Conservation (phyloP, 1,139 yeast genomes). For the Hemisphaericaspora subhashii region DNA sequence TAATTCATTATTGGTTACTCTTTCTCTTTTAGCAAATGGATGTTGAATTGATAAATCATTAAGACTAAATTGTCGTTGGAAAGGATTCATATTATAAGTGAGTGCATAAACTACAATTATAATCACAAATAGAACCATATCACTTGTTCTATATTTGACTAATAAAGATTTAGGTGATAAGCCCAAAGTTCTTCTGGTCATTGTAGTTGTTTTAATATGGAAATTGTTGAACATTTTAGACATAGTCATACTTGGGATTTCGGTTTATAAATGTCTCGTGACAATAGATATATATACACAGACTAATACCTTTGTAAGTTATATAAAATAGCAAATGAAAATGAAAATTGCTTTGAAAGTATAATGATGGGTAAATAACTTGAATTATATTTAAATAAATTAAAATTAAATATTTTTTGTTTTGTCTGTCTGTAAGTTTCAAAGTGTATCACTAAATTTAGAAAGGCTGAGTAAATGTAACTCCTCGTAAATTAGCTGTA, state of each 20-base stretch:
- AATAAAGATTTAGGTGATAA: constrained; percentile 21
- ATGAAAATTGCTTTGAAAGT: too few species aligned
- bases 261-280: too few species aligned
- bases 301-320: too few species aligned
- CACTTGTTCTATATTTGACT: constrained; percentile 62
- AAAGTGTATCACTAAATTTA: too few species aligned
- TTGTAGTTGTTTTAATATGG: constrained; percentile 1
- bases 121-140: constrained; percentile 44
- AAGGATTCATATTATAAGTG: constrained; percentile 55
- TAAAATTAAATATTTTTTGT: too few species aligned
- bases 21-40: constrained; percentile 67
- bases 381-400: too few species aligned
- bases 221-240: neutral
- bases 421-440: too few species aligned
- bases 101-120: constrained; percentile 45
- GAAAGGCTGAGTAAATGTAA: too few species aligned
- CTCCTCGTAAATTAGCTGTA: too few species aligned
- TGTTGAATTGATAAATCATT: constrained; percentile 55
- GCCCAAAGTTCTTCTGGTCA: constrained; percentile 56
- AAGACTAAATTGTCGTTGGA: constrained; percentile 64
- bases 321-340: too few species aligned
- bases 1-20: constrained; percentile 46
- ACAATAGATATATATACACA: too few species aligned
- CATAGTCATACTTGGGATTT: neutral
- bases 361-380: too few species aligned